Evolutionary conservation across 169 alveolate species (phyloP).

Genomic region (Cryptosporidium parvum): DNA sequence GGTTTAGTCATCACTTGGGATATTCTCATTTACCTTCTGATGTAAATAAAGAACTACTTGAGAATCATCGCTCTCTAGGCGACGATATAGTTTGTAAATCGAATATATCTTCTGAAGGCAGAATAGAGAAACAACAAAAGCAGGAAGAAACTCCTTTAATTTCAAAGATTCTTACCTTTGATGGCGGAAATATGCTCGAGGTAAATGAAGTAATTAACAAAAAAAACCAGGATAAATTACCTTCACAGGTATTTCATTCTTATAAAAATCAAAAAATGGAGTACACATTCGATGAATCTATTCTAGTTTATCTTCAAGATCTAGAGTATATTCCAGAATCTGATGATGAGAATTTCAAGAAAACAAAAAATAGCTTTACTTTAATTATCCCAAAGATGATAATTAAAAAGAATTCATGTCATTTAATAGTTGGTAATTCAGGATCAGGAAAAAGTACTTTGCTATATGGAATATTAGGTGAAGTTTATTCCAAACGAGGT

Average conservation of each 20-base stretch:
- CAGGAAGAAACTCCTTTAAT: slow-evolving; percentile 37
- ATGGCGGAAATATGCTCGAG: slow-evolving; percentile 27
- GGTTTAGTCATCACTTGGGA: slow-evolving; percentile 52
- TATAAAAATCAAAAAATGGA: not conserved
- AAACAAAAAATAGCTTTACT: not conserved
- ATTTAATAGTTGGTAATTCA: slow-evolving; percentile 35
- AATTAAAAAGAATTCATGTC: slow-evolving; percentile 32
- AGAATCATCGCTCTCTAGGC: not conserved
- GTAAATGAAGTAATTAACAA: not conserved
- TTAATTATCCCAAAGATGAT: slow-evolving; percentile 38
- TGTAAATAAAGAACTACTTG: not conserved
- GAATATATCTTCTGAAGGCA: not conserved
- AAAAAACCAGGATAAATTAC: not conserved
- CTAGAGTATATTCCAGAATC: slow-evolving; percentile 33
- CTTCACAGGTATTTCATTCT: not conserved
- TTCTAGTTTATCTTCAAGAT: slow-evolving; percentile 19
- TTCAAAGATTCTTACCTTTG: slow-evolving; percentile 26
- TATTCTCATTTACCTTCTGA: slow-evolving; percentile 1
- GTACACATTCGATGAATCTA: not conserved
- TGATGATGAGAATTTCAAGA: not conserved
- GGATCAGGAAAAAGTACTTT: slow-evolving; percentile 69
- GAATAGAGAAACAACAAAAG: not conserved
- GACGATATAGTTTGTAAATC: not conserved
- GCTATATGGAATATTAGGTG: slow-evolving; percentile 63
- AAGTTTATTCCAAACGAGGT: slow-evolving; percentile 51